These are phyloP conservation scores for Rosa chinensis DNA, from an alignment of 306 rosid genomes.

Conservation along the genomic window DNA sequence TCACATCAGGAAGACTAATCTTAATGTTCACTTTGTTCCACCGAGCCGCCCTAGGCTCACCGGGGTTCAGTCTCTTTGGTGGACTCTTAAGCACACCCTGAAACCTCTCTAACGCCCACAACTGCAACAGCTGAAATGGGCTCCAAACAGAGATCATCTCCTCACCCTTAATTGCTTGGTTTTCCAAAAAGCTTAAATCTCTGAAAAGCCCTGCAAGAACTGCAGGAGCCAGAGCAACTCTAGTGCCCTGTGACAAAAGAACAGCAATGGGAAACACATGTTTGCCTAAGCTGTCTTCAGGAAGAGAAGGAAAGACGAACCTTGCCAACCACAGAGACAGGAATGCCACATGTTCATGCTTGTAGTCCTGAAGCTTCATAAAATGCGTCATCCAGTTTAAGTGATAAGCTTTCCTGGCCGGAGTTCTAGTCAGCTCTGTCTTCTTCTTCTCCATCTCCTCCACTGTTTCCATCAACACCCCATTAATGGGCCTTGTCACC, in stretches of 20 bases:
- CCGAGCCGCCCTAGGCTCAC: constrained; percentile 32
- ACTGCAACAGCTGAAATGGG: constrained; percentile 46
- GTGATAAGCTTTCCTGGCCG: constrained; percentile 25
- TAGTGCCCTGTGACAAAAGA: constrained; percentile 43
- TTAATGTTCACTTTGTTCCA: constrained; percentile 27
- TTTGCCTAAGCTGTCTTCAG: constrained; percentile 6
- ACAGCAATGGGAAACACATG: constrained; percentile 43
- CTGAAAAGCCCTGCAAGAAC: constrained; percentile 49
- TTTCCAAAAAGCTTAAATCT: constrained; percentile 21
- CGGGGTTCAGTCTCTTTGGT: background rate
- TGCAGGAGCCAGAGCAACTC: constrained; percentile 54
- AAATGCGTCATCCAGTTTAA: constrained; percentile 41
- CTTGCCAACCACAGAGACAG: constrained; percentile 47
- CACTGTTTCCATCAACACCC: constrained; percentile 17
- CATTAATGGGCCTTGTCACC: constrained; percentile 16
- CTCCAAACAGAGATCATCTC: constrained; percentile 20
- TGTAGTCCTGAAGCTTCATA: constrained; percentile 24
- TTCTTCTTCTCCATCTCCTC: constrained; percentile 3
- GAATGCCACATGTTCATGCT: constrained; percentile 50
- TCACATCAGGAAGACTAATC: background rate
- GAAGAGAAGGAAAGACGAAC: constrained; percentile 42
- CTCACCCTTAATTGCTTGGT: background rate
- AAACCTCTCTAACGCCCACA: constrained; percentile 66
- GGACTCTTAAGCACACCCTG: constrained; percentile 10
- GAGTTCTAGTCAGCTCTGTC: constrained; percentile 2